A percentile compares a stretch with the other conserved stretches of the same genome.
Conservation (phyloP, 2,329 filamentous ascomycete species). For the Malbranchea cinnamomea region DNA sequence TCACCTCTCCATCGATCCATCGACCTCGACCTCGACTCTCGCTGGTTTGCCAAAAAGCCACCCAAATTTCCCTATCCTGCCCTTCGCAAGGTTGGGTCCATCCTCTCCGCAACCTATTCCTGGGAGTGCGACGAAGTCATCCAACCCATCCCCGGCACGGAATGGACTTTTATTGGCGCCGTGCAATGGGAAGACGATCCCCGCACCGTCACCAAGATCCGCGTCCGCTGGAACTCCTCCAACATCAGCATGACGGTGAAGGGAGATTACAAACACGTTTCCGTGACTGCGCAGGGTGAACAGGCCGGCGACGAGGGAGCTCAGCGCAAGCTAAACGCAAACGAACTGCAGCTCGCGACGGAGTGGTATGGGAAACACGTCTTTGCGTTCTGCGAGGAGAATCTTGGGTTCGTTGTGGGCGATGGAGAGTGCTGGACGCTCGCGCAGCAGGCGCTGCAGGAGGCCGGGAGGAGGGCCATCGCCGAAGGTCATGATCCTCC, state of each 20-base stretch:
- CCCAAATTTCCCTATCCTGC: constrained; percentile 12
- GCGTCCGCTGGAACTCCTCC: constrained; percentile 21
- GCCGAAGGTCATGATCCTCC: constrained; percentile 15
- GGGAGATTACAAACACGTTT: constrained; percentile 19
- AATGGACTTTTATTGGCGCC: constrained; percentile 15
- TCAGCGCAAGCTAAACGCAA: constrained; percentile 7
- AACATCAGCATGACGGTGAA: constrained; percentile 18
- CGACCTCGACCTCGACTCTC: constrained; percentile 17
- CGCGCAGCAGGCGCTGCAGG: constrained; percentile 17
- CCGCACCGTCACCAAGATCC: constrained; percentile 20
- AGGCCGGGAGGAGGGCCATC: constrained; percentile 12
- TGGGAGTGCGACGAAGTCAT: constrained; percentile 8
- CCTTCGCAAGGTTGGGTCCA: constrained; percentile 6
- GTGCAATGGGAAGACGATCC: constrained; percentile 18
- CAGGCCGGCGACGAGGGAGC: constrained; percentile 12
- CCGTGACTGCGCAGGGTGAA: background rate
- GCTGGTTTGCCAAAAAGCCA: constrained; percentile 17
- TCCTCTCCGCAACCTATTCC: constrained; percentile 8
- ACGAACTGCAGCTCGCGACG: constrained; percentile 12
- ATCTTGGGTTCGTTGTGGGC: constrained; percentile 19
- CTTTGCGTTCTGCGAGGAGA: constrained; percentile 17
- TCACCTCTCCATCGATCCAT: too few species aligned
- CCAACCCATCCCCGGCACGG: constrained; percentile 5
- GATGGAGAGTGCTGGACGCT: constrained; percentile 27
- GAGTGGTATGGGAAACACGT: constrained; percentile 17